Base-by-base conservation (phyloP, 139 green algal genomes). In the Volvox africanus region DNA sequence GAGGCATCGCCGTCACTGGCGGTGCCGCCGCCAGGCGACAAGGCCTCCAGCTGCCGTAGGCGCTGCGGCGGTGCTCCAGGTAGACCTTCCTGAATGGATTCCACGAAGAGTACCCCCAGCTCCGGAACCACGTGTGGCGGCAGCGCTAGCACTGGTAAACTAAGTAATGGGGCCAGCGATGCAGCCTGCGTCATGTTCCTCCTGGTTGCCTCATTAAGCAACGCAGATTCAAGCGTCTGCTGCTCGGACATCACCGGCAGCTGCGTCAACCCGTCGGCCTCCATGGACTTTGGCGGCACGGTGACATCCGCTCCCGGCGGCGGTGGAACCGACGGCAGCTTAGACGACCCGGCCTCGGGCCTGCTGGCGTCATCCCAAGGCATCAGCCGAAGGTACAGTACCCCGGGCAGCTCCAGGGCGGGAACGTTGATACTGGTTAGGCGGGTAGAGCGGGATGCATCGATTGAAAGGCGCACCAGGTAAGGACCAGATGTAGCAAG, bases 41-140 rank as follows among this genome's bases (percentile, higher is more conserved):
- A 1, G 19, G 21, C 17, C 35, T 24, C 50, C 80, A 86, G 80
- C 6, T 73, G 80, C 0, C 55, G 50, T 2, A 86, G 50, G 26
- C 80, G 80, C 50, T 44, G 28, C 12, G 44, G 50, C 44, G 80
- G 80, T 44, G 80, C 80, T 6, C 26, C 80, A 55, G 50, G 80
- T 1, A 86, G 50, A 11, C 30, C 50, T 21, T 86, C 24, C 50
- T 12, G 28, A 1, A 86, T n/a, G 11, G 37, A 50, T 18, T 71
- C 50, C 50, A 55, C 1, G 14, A 71, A 33, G 11, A 86, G 80
- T 2, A 44, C 50, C 24, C 17, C 0, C 24, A 86, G 26, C 80
- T 86, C 80, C 80, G 80, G 50, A 44, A 86, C 80, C 80, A 86
- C 80, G 37, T 86, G 55, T 55, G 80, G 80, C 80, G 80, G 50